Conservation (phyloP, 441 rosid genomes). For the Brassica hybrid region DNA sequence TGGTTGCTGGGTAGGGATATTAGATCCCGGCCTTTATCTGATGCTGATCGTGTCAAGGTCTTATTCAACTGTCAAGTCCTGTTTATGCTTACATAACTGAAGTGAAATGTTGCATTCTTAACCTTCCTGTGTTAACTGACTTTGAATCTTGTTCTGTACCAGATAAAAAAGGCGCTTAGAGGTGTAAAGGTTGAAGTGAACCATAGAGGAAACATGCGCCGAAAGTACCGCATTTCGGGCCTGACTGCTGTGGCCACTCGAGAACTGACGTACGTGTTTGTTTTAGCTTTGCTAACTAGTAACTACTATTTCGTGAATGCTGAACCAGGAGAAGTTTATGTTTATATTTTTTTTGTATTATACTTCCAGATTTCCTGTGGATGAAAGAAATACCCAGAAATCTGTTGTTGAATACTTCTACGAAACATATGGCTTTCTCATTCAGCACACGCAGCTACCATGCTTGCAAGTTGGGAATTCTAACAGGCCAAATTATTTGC, state of each 20-base stretch:
- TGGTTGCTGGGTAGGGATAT: slow-evolving; percentile 74
- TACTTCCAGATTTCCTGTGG: slow-evolving; percentile 73
- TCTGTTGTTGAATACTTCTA: slow-evolving; percentile 89
- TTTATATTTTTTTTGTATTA: background rate
- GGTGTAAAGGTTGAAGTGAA: slow-evolving; percentile 96
- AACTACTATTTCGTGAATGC: background rate
- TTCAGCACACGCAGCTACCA: slow-evolving; percentile 84
- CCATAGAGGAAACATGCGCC: slow-evolving; percentile 94
- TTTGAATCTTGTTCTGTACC: slow-evolving; percentile 31
- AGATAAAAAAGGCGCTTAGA: slow-evolving; percentile 97
- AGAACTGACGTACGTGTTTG: slow-evolving; percentile 75
- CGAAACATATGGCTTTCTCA: slow-evolving; percentile 78
- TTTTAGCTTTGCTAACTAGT: background rate
- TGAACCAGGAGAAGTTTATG: background rate
- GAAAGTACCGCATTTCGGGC: slow-evolving; percentile 94
- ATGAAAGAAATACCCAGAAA: slow-evolving; percentile 87
- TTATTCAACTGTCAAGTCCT: slow-evolving; percentile 15
- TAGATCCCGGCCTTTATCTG: slow-evolving; percentile 73
- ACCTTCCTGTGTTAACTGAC: background rate
- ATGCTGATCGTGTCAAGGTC: slow-evolving; percentile 96
- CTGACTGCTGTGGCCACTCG: slow-evolving; percentile 91
- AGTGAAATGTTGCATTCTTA: background rate
- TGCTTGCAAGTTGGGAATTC: slow-evolving; percentile 96
- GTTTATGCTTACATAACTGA: background rate
- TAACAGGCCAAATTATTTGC: slow-evolving; percentile 89